Conservation (phyloP, 2,329 filamentous ascomycete species). For the Podosphaera aphanis region DNA sequence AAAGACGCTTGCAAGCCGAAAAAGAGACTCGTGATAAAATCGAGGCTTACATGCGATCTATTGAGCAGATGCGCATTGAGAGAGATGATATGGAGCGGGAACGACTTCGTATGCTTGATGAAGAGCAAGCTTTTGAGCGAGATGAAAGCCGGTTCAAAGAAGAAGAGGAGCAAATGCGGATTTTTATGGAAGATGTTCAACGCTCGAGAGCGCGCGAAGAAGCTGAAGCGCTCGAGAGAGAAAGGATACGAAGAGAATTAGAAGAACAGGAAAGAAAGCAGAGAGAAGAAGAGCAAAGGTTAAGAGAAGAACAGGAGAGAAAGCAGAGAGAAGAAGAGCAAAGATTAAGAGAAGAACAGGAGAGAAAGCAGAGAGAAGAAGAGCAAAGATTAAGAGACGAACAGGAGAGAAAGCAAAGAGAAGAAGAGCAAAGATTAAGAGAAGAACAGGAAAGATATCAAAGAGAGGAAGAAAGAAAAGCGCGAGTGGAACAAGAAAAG, state of each 20-base stretch:
- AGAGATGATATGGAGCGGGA: neutral
- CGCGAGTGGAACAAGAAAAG: neutral
- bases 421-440: neutral
- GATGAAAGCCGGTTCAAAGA: neutral
- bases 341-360: neutral
- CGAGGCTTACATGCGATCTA: neutral
- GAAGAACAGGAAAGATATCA: neutral
- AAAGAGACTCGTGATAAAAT: neutral
- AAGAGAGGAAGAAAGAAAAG: neutral
- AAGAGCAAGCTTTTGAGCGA: neutral
- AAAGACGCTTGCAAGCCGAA: neutral
- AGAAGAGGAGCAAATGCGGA: slow-evolving; percentile 1
- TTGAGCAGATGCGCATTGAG: slow-evolving; percentile 1
- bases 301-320: neutral
- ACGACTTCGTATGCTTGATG: neutral
- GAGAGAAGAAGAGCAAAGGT: neutral
- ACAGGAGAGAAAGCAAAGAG: neutral
- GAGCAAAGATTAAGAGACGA: neutral
- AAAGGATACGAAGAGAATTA: neutral
- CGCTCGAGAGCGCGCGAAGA: neutral
- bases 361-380: neutral
- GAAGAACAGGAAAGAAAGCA: neutral
- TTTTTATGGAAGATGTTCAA: slow-evolving; percentile 1
- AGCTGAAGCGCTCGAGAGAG: neutral
- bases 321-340: neutral